phyloP scores from a whole-genome alignment of 768 basidiomycete genomes.

The Kwoniella shandongensis region DNA sequence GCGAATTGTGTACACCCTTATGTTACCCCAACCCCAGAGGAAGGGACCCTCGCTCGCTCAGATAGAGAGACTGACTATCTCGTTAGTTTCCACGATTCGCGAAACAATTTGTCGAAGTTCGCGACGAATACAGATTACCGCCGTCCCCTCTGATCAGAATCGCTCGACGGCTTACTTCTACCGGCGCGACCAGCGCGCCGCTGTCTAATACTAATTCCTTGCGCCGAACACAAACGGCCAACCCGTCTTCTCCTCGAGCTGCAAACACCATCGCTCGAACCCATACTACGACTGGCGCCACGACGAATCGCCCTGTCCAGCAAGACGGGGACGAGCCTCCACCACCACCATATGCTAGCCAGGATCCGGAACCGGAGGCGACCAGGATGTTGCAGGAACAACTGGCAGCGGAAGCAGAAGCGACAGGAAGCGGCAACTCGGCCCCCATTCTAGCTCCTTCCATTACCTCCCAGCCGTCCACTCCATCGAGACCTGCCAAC shows the following conservation, averaged over 20 bases:
- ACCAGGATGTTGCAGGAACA: slow-evolving; percentile 45
- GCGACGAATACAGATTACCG: slow-evolving; percentile 32
- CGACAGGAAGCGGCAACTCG: background rate
- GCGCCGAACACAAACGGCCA: slow-evolving; percentile 20
- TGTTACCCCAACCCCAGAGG: slow-evolving; percentile 5
- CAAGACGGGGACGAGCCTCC: slow-evolving; percentile 39
- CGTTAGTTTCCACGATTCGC: slow-evolving; percentile 41
- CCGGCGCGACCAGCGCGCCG: background rate
- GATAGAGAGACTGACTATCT: no score
- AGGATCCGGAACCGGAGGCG: slow-evolving; percentile 51
- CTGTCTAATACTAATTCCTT: background rate
- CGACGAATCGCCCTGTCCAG: slow-evolving; percentile 2
- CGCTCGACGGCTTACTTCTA: slow-evolving; percentile 2
- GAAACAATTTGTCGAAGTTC: slow-evolving; percentile 30
- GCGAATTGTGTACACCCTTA: background rate
- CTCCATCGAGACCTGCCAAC: background rate
- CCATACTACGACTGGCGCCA: slow-evolving; percentile 16
- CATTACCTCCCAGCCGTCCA: background rate
- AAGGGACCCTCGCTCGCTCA: slow-evolving; percentile 8
- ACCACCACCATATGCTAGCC: slow-evolving; percentile 47
- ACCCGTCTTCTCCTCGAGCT: slow-evolving; percentile 3
- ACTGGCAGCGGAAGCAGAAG: slow-evolving; percentile 41
- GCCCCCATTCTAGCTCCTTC: background rate
- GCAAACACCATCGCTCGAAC: slow-evolving; percentile 14
- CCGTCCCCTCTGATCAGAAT: slow-evolving; percentile 34